Evolutionary conservation across 345 rosid genomes (phyloP), one percentile per base, ranked within the genome.

Genomic region (Microcos paniculata): DNA sequence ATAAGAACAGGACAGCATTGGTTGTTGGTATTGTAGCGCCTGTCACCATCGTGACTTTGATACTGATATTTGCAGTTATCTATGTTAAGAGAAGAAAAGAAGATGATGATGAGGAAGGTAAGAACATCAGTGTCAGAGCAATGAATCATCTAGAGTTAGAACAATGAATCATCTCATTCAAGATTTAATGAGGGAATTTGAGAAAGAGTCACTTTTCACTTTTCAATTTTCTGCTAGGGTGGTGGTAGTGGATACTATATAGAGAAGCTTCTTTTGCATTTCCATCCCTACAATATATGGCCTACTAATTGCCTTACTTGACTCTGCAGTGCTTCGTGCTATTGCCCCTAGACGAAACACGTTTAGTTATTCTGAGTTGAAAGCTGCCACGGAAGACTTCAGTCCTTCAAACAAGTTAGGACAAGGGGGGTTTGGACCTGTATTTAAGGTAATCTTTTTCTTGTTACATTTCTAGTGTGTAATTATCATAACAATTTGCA

Each of bases 351-450:
- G 79, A 71, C 83, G 78, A 30, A 70, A 76, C 71, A 84, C 84
- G 30, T 84, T 79, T 49, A 77, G 73, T 78, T 84, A 81, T 26
- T 33, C 79, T 1, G 82, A 84, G 57, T 59, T 84, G 72, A 81
- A 53, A 73, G 62, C 75, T 0, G 87, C 87, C 45, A 81, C 87
- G 0, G 53, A 81, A 19, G 83, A 77, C 70, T 84, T 84, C 71
- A 69, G 77, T 33, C 57, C 83, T 46, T 64, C 81, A 71, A 77
- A 81, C 58, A 78, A 78, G 78, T 77, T 84, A 2, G 87, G 85
- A 55, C 85, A 82, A 66, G 83, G 87, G 4, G 87, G 85, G 53
- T 84, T 46, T 28, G 83, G 87, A 51, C 75, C 79, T 7, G 85
- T 84, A 7, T 84, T 61, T 81, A 82, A 81, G 87, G 85, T 84